Conservation (phyloP, 257 asterid species). For the Nicotiana tabacum region DNA sequence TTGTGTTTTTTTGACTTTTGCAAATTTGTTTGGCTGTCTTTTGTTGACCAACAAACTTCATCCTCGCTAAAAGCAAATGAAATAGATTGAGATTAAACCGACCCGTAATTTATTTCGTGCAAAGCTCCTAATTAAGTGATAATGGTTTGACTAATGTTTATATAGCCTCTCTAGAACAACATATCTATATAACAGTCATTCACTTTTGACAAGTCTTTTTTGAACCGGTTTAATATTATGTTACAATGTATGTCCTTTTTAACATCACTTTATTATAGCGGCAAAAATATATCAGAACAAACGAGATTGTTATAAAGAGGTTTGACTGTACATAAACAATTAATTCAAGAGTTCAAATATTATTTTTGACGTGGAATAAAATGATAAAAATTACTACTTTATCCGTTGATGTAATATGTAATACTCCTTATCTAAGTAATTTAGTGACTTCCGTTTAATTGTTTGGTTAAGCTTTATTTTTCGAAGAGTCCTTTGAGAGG, state of each 20-base stretch:
- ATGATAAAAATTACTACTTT: background rate
- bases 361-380: background rate
- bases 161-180: too few species aligned
- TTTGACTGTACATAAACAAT: too few species aligned
- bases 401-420: background rate
- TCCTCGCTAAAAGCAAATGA: background rate
- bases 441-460: background rate
- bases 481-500: background rate
- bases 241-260: too few species aligned
- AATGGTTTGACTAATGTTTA: background rate
- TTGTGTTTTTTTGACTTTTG: background rate
- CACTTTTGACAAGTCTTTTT: too few species aligned
- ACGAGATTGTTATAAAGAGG: too few species aligned
- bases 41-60: background rate
- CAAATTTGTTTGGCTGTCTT: conserved; percentile 4
- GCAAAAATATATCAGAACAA: too few species aligned
- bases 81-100: background rate
- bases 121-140: background rate
- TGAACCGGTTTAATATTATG: too few species aligned
- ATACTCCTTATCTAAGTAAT: background rate
- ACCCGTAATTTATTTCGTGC: background rate
- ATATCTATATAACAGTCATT: too few species aligned
- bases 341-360: background rate
- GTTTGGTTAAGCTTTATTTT: background rate
- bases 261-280: too few species aligned